Evolutionary conservation across 2,329 filamentous ascomycete species (phyloP).

Genomic region (Trichoderma endophyticum): DNA sequence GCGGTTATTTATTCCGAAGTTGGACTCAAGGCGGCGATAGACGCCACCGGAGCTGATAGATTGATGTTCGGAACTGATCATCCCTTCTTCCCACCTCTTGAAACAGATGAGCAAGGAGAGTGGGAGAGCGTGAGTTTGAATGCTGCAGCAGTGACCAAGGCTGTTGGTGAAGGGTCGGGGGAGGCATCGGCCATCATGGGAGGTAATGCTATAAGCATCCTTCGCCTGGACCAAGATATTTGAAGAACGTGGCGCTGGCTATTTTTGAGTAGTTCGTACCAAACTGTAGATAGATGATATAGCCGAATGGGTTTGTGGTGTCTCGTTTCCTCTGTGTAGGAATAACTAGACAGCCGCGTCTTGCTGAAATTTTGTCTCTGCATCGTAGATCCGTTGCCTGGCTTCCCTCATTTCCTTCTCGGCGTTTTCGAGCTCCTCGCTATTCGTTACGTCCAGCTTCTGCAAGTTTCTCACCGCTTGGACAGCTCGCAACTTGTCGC

Average conservation of each 20-base stretch:
- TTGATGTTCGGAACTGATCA: conserved; percentile 81
- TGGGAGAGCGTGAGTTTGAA: conserved; percentile 66
- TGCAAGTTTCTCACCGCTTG: conserved; percentile 35
- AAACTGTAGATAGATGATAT: background rate
- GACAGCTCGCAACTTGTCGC: conserved; percentile 40
- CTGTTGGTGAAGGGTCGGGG: conserved; percentile 45
- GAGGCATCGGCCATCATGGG: conserved; percentile 56
- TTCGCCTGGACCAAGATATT: conserved; percentile 35
- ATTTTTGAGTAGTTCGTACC: background rate
- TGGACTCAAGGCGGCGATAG: conserved; percentile 67
- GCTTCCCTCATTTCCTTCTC: conserved; percentile 31
- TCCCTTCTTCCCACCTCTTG: conserved; percentile 78
- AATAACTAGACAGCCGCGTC: conserved; percentile 24
- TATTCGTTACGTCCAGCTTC: conserved; percentile 24
- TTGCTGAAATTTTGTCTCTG: conserved; percentile 36
- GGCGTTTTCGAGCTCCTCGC: conserved; percentile 30
- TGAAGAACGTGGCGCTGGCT: conserved; percentile 4
- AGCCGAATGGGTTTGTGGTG: background rate
- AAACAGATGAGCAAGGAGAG: conserved; percentile 56
- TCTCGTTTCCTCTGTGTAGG: background rate
- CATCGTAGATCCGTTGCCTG: conserved; percentile 36
- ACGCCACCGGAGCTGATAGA: conserved; percentile 64
- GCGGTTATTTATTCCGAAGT: conserved; percentile 80
- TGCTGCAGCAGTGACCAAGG: conserved; percentile 50
- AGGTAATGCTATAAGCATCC: conserved; percentile 54